These are phyloP conservation scores for Tricholoma hemisulphureum DNA, from an alignment of 768 basidiomycete genomes.

Conservation along the genomic window DNA sequence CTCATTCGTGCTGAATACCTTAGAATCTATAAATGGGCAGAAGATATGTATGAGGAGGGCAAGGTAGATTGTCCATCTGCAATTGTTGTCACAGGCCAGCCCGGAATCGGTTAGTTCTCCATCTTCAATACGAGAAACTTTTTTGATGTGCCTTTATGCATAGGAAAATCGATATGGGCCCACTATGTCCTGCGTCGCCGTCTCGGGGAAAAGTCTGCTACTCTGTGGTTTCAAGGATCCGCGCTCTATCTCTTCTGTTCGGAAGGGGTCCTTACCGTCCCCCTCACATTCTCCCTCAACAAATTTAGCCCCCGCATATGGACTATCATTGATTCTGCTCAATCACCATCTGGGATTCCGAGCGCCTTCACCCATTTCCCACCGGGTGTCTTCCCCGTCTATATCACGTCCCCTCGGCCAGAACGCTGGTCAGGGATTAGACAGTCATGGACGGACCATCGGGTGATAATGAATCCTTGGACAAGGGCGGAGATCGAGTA, in stretches of 20 bases:
- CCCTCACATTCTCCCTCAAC: conserved; percentile 2
- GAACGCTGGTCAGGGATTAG: conserved; percentile 6
- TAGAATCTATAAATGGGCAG: conserved; percentile 9
- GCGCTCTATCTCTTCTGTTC: conserved; percentile 8
- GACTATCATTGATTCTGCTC: conserved; percentile 1
- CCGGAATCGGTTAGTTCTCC: conserved; percentile 10
- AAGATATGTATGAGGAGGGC: conserved; percentile 1
- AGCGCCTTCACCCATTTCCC: background rate
- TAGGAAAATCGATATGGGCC: conserved; percentile 9
- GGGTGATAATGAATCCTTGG: conserved; percentile 12
- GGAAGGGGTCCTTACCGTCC: conserved; percentile 3
- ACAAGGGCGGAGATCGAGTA: conserved; percentile 9
- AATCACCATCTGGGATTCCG: background rate
- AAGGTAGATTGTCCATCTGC: conserved; percentile 3
- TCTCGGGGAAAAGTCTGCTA: conserved; percentile 10
- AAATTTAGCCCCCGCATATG: background rate
- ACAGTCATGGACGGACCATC: conserved; percentile 2
- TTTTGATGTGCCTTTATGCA: too few species aligned
- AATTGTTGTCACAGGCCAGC: conserved; percentile 11
- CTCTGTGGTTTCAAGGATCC: conserved; percentile 8
- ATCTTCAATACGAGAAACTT: too few species aligned
- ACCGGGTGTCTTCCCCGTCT: conserved; percentile 9
- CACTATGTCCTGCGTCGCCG: conserved; percentile 4
- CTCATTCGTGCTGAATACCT: conserved; percentile 12
- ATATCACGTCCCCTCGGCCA: conserved; percentile 9